Evolutionary conservation across 2,329 filamentous ascomycete species (phyloP), one percentile per base, ranked within the genome.

Genomic region (Exophiala mesophila): DNA sequence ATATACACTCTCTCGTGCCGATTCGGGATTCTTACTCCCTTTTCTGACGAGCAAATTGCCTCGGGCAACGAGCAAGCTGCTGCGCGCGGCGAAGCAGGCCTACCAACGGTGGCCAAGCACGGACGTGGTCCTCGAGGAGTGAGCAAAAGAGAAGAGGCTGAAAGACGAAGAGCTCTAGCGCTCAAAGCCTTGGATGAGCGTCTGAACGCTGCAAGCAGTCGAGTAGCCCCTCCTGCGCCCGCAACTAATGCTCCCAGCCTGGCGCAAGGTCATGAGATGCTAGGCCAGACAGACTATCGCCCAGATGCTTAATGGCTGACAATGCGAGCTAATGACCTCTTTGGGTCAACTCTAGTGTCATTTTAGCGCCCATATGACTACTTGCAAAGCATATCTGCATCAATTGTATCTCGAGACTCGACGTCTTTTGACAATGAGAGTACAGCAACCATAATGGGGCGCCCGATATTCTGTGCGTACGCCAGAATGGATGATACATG

Each of bases 131-230:
- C 47, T 36, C 56, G 66, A 41, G 74, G 74, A 16, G 75, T 72
- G 4, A 80, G 81, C 38, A 86, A 89, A 36, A 80, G 89, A 45
- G 90, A 92, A 36, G 92, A 97, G 65, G 90, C 90, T 1, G 92
- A 97, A 70, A 73, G 92, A 53, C 78, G 92, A 61, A 78, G 92
- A 53, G 89, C 89, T 1, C 69, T 98, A 53, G 92, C 92, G 1
- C 73, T 98, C 42, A 90, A 90, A 61, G 90, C 89, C 3, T 69
- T 98, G 41, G 92, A 98, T 63, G 88, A 97, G 67, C 77, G 92
- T 52, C 71, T 98, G 39, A 85, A 92, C 63, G 85, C 87, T n/a
- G 88, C 88, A 3, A 83, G 85, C 23, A 74, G 65, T 45, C 67
- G 74, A 34, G 62, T 69, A 19, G 59, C 72, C 15, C 61, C 67